Percentiles rank a stretch among this genome's conserved stretches.
These are phyloP conservation scores for Neonectria sp. DNA, from an alignment of 2,329 filamentous ascomycete genomes.

Conservation along the genomic window DNA sequence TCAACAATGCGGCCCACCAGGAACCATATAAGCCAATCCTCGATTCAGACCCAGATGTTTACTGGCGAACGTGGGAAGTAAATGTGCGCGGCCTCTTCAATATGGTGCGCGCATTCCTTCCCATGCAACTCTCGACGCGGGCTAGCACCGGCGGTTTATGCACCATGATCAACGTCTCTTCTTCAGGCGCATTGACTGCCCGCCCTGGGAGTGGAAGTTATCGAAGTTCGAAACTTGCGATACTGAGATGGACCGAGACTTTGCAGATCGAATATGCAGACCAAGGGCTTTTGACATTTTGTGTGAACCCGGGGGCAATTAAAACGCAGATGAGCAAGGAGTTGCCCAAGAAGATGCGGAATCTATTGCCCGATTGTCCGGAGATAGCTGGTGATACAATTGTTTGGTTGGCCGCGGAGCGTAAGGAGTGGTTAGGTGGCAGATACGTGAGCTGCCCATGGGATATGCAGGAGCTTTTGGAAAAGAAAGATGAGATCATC, in stretches of 20 bases:
- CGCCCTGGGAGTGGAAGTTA: no score
- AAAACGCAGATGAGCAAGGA: conserved; percentile 50
- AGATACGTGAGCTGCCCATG: conserved; percentile 55
- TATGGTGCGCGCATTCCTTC: no score
- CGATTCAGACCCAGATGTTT: conserved; percentile 36
- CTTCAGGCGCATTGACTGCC: no score
- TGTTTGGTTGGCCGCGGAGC: conserved; percentile 47
- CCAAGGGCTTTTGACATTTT: conserved; percentile 57
- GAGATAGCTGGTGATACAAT: conserved; percentile 47
- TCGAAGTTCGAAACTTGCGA: no score
- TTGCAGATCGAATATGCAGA: conserved; percentile 61
- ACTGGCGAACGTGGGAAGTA: conserved; percentile 34
- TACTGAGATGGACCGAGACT: conserved; percentile 64
- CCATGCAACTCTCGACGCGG: conserved; percentile 31
- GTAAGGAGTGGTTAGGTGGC: conserved; percentile 54
- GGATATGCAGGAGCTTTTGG: conserved; percentile 55
- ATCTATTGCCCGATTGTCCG: no score
- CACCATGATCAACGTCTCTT: conserved; percentile 63
- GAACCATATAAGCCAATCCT: conserved; percentile 32
- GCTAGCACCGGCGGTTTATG: conserved; percentile 15
- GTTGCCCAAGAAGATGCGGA: conserved; percentile 32
- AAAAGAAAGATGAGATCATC: conserved; percentile 52
- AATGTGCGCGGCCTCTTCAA: no score
- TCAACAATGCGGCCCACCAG: conserved; percentile 35
- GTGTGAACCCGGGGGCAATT: conserved; percentile 56